Evolutionary conservation across 2,329 filamentous ascomycete genomes (phyloP).

Genomic region (Colletotrichum shisoi): DNA sequence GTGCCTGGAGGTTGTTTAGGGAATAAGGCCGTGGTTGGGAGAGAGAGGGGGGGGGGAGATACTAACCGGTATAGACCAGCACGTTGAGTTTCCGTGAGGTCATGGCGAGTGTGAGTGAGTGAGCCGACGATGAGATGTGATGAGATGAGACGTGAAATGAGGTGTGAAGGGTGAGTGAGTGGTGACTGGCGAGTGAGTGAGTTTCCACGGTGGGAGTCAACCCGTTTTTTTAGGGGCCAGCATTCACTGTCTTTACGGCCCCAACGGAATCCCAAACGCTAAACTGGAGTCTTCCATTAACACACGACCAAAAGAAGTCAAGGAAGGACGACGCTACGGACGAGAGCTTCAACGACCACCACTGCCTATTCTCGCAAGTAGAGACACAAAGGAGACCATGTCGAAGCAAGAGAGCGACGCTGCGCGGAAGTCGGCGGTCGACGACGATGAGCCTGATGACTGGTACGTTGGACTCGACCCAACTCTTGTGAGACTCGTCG

Average conservation of each 20-base stretch:
- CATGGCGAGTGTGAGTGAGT: conserved; percentile 56
- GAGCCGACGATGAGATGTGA: conserved; percentile 21
- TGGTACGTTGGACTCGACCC: conserved; percentile 68
- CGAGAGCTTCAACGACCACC: no score
- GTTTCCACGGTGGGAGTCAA: conserved; percentile 8
- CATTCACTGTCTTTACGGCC: conserved; percentile 20
- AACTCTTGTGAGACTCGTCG: neutral
- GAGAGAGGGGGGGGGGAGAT: conserved; percentile 26
- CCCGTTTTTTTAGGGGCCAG: conserved; percentile 16
- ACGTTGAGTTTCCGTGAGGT: conserved; percentile 80
- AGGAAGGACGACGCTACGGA: no score
- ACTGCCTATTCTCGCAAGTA: no score
- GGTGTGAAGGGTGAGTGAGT: conserved; percentile 11
- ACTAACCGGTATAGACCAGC: conserved; percentile 85
- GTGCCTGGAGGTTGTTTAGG: conserved; percentile 63
- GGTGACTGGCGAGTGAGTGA: no score
- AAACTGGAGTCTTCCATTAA: conserved; percentile 19
- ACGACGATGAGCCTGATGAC: conserved; percentile 91
- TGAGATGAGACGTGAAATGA: conserved; percentile 1
- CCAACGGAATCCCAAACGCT: conserved; percentile 19
- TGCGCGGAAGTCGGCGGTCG: conserved; percentile 51
- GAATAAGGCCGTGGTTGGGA: conserved; percentile 40
- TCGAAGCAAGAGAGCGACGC: conserved; percentile 62
- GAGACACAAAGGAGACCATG: conserved; percentile 48
- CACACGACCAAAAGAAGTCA: conserved; percentile 1